Conservation (phyloP, 2,329 filamentous ascomycete species). For the Arthroderma sp. region DNA sequence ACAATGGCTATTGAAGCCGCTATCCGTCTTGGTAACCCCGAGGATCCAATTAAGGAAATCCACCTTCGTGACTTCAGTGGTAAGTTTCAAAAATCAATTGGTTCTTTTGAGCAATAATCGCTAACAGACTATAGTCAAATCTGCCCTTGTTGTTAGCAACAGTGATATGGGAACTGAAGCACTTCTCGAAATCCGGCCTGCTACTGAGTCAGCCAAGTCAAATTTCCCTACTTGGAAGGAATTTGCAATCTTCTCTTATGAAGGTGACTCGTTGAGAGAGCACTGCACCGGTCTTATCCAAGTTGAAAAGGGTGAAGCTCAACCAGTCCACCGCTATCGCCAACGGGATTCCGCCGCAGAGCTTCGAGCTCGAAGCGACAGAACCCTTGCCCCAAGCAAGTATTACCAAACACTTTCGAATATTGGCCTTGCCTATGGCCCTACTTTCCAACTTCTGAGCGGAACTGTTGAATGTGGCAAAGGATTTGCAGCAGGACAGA, state of each 20-base stretch:
- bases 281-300: conserved; percentile 15
- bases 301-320: conserved; percentile 10
- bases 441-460: conserved; percentile 12
- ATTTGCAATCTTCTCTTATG: conserved; percentile 14
- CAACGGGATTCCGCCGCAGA: conserved; percentile 5
- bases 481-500: conserved; percentile 12
- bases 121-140: conserved; percentile 7
- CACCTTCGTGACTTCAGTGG: background rate
- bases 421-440: conserved; percentile 14
- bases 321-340: conserved; percentile 6
- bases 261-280: conserved; percentile 9
- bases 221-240: conserved; percentile 13
- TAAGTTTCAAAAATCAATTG: background rate
- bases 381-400: conserved; percentile 6
- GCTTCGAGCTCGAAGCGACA: conserved; percentile 10
- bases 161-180: conserved; percentile 14
- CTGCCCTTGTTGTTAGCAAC: conserved; percentile 11
- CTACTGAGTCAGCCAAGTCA: conserved; percentile 8
- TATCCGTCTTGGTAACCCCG: conserved; percentile 9
- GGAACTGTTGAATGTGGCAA: conserved; percentile 13
- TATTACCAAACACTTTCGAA: conserved; percentile 12
- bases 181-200: conserved; percentile 12
- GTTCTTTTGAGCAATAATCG: background rate
- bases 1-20: conserved; percentile 9
- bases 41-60: conserved; percentile 3